These are phyloP conservation scores for Strobilomyces confusus DNA, from an alignment of 768 basidiomycete genomes.

Conservation along the genomic window DNA sequence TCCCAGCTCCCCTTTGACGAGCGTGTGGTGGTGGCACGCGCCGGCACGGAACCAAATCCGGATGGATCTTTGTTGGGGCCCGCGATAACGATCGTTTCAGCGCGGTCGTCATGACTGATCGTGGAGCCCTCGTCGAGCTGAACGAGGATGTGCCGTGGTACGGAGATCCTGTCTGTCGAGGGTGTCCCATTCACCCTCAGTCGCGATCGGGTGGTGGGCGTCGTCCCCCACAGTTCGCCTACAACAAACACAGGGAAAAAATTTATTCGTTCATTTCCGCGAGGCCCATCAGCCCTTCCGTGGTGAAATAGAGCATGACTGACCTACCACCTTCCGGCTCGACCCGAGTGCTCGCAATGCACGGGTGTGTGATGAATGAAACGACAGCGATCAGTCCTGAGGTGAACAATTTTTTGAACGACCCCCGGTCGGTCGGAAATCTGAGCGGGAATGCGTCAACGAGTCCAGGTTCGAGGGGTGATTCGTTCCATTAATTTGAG, in stretches of 20 bases:
- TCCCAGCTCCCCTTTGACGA: too few relatives aligned
- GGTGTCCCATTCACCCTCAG: not conserved
- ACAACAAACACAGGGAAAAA: slow-evolving; percentile 21
- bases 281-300: slow-evolving; percentile 14
- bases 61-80: not conserved
- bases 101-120: not conserved
- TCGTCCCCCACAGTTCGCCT: slow-evolving; percentile 7
- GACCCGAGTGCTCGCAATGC: not conserved
- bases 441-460: slow-evolving; percentile 1
- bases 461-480: slow-evolving; percentile 3
- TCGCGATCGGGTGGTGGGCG: slow-evolving; percentile 16
- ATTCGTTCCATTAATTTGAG: slow-evolving; percentile 24
- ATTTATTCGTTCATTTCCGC: slow-evolving; percentile 30
- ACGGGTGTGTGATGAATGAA: slow-evolving; percentile 18
- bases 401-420: slow-evolving; percentile 14
- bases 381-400: slow-evolving; percentile 2
- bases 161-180: not conserved
- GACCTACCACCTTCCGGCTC: slow-evolving; percentile 6
- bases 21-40: not conserved
- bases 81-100: not conserved
- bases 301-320: slow-evolving; percentile 22
- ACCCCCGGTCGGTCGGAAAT: slow-evolving; percentile 8
- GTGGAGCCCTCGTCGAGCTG: not conserved
- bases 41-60: not conserved
- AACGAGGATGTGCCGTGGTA: slow-evolving; percentile 7